Evolutionary conservation across 2,329 filamentous ascomycete species (phyloP).

Genomic region (Penicillium sp.): DNA sequence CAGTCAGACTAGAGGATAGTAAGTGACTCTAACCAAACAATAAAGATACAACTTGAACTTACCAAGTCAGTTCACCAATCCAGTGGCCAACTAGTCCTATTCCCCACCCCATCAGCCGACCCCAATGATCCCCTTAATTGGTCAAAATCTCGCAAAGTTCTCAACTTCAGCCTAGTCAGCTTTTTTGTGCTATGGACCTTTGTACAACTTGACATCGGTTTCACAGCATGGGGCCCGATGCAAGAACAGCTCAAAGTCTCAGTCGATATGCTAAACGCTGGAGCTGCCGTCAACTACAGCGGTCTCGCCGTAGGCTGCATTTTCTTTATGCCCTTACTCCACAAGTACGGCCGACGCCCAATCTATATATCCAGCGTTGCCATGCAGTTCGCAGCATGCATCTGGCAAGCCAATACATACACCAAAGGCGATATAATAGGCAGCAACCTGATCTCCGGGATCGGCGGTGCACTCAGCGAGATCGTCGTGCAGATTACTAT

Average conservation of each 20-base stretch:
- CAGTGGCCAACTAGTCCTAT: constrained; percentile 16
- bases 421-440: constrained; percentile 44
- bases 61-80: constrained; percentile 6
- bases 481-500: constrained; percentile 48
- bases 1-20: constrained; percentile 22
- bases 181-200: constrained; percentile 29
- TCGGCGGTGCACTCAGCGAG: constrained; percentile 47
- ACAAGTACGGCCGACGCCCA: constrained; percentile 49
- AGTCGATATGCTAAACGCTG: constrained; percentile 43
- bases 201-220: constrained; percentile 39
- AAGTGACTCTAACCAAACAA: not conserved
- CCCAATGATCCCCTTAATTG: constrained; percentile 31
- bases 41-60: not conserved
- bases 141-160: constrained; percentile 22
- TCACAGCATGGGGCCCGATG: constrained; percentile 45
- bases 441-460: constrained; percentile 44
- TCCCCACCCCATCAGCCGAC: constrained; percentile 24
- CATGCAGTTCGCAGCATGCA: constrained; percentile 37
- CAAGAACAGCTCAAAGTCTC: constrained; percentile 45
- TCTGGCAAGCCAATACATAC: constrained; percentile 47
- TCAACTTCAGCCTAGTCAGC: constrained; percentile 28
- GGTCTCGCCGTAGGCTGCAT: constrained; percentile 45
- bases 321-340: constrained; percentile 47
- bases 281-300: constrained; percentile 45
- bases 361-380: constrained; percentile 46